Percentiles rank a stretch among this genome's conserved stretches.
These are phyloP conservation scores for Trichosanthes cucumerina DNA, from an alignment of 306 rosid species.

Conservation along the genomic window DNA sequence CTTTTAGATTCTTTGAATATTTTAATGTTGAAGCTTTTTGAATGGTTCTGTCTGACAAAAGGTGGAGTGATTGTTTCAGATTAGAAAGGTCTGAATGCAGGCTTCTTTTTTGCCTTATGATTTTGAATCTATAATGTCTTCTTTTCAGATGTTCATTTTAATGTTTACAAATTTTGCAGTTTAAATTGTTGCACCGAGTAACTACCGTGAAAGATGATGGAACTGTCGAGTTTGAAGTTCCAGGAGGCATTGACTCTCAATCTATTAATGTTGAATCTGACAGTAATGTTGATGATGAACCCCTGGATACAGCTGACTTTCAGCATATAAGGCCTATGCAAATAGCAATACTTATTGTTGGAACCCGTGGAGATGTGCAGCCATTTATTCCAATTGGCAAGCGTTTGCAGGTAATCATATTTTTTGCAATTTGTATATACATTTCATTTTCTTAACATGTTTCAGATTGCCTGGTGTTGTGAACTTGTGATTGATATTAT, in stretches of 20 bases:
- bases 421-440: not conserved
- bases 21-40: not conserved
- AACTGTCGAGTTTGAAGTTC: conserved; percentile 87
- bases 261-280: conserved; percentile 24
- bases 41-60: not conserved
- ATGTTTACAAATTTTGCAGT: conserved; percentile 45
- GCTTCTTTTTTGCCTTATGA: not conserved
- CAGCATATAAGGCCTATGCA: conserved; percentile 66
- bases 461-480: not conserved
- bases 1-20: not conserved
- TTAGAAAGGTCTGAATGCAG: not conserved
- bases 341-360: conserved; percentile 84
- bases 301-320: conserved; percentile 47
- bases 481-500: not conserved
- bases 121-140: not conserved
- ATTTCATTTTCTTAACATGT: conserved; percentile 6
- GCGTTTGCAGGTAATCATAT: conserved; percentile 65
- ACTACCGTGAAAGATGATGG: conserved; percentile 90
- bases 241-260: conserved; percentile 54
- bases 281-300: conserved; percentile 36
- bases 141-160: conserved; percentile 1
- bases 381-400: conserved; percentile 92
- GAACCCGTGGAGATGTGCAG: conserved; percentile 97
- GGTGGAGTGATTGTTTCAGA: not conserved
- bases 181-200: conserved; percentile 70